Base-by-base conservation (phyloP, 75 land plant species). In the Adiantum capillusveneris region DNA sequence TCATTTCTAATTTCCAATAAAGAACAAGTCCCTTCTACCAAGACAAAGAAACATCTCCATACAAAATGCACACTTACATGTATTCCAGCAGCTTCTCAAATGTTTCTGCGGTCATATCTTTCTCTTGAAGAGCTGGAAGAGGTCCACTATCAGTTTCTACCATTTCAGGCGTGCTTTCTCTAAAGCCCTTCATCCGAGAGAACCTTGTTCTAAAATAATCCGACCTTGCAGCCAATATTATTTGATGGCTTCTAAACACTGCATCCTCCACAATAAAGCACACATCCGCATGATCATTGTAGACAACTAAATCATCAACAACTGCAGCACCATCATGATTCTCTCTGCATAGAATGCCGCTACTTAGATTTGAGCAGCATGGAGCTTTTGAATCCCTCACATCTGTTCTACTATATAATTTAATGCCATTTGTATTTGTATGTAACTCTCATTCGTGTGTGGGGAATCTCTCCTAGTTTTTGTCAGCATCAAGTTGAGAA, bases 61-160 rank as follows among this genome's bases (percentile, higher is more conserved):
- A 9, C 13, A 31, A 65, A 42, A 1, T 29, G 6, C 29, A 7
- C 3, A 77, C 86, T 73, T 80, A 91, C 97, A 91, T 91, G 65
- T 84, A 91, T 59, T 91, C 93, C 25, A 91, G 68, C 75, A 91
- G 73, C 65, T 84, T 84, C 65, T 88, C 82, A 80, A 87, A 91
- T 64, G 86, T 72, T 41, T 80, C 86, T 1, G 52, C 53, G 60
- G 82, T 91, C 72, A 91, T 51, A 57, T 87, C 97, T 65, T 84
- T 75, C 46, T 91, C 97, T 63, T 75, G 81, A 71, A 91, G 69
- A 56, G 72, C 57, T 17, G 87, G 83, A 73, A 91, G 79, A 25
- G 73, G 61, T 1, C 49, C 45, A 53, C 24, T 48, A 24, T 52
- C 56, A 21, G 44, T 28, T n/a, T 46, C 11, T 1, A 18, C 29